Conservation (phyloP, 1,284 basidiomycete species). For the Cryptococcus maquisensis region DNA sequence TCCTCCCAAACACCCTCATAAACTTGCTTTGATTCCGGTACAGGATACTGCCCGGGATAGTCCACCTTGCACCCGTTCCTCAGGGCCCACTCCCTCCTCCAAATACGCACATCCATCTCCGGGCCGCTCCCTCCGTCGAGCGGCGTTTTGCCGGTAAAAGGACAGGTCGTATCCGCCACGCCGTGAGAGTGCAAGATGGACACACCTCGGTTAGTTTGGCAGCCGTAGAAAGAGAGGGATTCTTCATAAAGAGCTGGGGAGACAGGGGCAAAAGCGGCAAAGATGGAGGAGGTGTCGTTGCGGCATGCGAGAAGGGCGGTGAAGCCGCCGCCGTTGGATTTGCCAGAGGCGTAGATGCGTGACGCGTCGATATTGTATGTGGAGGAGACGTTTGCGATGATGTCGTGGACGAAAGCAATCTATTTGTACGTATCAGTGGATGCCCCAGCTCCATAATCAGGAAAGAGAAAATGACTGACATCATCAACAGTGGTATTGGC, state of each 20-base stretch:
- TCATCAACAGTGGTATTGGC: conserved; percentile 27
- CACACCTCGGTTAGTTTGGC: conserved; percentile 17
- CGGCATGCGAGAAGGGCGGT: conserved; percentile 21
- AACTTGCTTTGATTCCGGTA: conserved; percentile 1
- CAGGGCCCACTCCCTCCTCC: conserved; percentile 20
- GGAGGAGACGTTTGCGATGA: conserved; percentile 15
- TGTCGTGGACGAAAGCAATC: conserved; percentile 24
- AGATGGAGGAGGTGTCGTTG: conserved; percentile 20
- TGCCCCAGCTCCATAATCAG: neutral
- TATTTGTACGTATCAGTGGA: neutral
- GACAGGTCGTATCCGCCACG: conserved; percentile 20
- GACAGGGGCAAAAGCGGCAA: conserved; percentile 29
- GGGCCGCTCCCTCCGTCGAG: conserved; percentile 11
- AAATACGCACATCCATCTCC: conserved; percentile 19
- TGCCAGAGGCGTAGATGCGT: conserved; percentile 24
- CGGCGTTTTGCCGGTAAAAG: conserved; percentile 18
- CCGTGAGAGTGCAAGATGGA: conserved; percentile 26
- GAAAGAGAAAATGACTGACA: conserved; percentile 12
- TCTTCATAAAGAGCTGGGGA: conserved; percentile 24
- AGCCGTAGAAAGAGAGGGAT: conserved; percentile 21
- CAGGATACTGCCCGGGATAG: neutral
- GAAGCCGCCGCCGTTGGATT: conserved; percentile 30
- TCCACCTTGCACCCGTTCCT: conserved; percentile 17
- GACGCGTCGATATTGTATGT: conserved; percentile 17
- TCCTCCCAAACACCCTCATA: conserved; percentile 8